These are phyloP conservation scores for Phytopythium mirpurense DNA, from an alignment of 352 stramenopile species.

Conservation along the genomic window DNA sequence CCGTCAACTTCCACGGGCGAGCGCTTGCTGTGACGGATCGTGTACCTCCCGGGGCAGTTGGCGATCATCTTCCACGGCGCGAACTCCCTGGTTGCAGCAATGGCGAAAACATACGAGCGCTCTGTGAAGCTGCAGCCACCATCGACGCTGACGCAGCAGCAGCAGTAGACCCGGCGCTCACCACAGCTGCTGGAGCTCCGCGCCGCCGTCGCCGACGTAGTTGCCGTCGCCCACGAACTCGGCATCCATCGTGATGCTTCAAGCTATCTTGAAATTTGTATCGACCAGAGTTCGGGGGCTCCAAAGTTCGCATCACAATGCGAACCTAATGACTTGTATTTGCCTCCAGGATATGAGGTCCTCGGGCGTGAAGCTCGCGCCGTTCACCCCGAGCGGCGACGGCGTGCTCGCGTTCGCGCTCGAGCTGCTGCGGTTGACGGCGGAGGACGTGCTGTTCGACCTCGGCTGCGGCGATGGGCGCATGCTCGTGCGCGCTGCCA, in stretches of 20 bases:
- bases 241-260: too few relatives aligned
- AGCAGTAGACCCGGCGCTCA: constrained; percentile 9
- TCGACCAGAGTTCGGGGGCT: too few relatives aligned
- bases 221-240: constrained; percentile 49
- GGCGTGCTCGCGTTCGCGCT: constrained; percentile 54
- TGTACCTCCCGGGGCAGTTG: constrained; percentile 60
- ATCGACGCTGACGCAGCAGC: too few relatives aligned
- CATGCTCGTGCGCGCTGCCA: constrained; percentile 56
- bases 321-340: too few relatives aligned
- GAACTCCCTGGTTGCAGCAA: constrained; percentile 44
- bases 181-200: constrained; percentile 45
- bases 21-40: constrained; percentile 46
- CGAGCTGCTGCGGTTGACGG: constrained; percentile 52
- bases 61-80: constrained; percentile 69
- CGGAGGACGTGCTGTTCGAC: constrained; percentile 64
- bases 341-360: too few relatives aligned
- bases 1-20: constrained; percentile 26
- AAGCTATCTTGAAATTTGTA: too few relatives aligned
- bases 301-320: not conserved
- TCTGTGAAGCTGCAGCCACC: not conserved
- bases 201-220: constrained; percentile 46
- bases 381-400: constrained; percentile 74
- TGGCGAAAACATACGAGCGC: too few relatives aligned
- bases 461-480: constrained; percentile 76
- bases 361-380: constrained; percentile 77